Conservation (phyloP, 1,284 basidiomycete genomes). For the Gymnopus androsaceus region DNA sequence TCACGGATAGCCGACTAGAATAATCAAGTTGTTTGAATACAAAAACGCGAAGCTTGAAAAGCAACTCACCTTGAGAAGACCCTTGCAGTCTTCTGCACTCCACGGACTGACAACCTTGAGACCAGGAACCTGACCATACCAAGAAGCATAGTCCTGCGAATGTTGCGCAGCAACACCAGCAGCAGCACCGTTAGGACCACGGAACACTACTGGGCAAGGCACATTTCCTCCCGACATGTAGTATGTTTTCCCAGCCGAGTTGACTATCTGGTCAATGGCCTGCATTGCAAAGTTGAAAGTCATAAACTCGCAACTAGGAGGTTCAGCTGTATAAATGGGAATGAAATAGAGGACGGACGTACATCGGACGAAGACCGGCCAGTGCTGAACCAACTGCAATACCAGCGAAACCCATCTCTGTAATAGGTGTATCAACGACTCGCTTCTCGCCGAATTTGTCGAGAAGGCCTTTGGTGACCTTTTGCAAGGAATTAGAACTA, state of each 20-base stretch:
- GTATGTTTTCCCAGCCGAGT: conserved; percentile 99
- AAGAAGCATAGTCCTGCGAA: conserved; percentile 89
- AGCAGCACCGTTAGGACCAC: conserved; percentile 98
- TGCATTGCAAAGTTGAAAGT: conserved; percentile 97
- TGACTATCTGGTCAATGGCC: conserved; percentile 99
- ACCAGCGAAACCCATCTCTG: conserved; percentile 99
- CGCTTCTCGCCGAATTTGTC: conserved; percentile 99
- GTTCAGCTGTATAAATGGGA: conserved; percentile 19
- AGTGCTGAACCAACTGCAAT: conserved; percentile 94
- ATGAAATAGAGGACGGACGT: too few species aligned
- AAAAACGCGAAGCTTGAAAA: not conserved
- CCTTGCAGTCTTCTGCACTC: conserved; percentile 97
- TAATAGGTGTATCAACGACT: conserved; percentile 97
- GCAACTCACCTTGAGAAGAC: conserved; percentile 83
- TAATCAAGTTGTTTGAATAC: not conserved
- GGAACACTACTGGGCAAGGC: conserved; percentile 97
- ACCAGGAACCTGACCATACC: conserved; percentile 97
- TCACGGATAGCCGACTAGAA: conserved; percentile 91
- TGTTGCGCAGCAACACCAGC: conserved; percentile 95
- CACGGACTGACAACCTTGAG: conserved; percentile 98
- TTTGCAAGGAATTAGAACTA: conserved; percentile 8
- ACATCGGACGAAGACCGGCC: conserved; percentile 92
- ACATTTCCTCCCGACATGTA: conserved; percentile 99
- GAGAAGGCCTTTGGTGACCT: conserved; percentile 96
- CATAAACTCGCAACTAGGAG: conserved; percentile 95